Evolutionary conservation across 2,329 filamentous ascomycete genomes (phyloP).

Genomic region (Metarhizium album): DNA sequence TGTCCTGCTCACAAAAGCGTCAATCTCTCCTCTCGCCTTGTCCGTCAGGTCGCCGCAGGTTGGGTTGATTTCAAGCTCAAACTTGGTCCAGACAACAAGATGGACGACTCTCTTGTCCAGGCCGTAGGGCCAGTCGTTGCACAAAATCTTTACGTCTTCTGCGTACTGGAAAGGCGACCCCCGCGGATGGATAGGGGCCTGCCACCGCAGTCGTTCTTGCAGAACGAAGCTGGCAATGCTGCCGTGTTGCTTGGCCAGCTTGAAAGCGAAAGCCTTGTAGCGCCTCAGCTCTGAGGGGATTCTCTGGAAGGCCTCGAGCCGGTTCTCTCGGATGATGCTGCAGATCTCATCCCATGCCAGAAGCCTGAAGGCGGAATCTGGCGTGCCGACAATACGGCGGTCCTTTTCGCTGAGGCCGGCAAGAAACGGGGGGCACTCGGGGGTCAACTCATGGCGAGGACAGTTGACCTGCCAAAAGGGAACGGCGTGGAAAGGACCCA

Average conservation of each 20-base stretch:
- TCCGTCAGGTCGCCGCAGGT: conserved; percentile 56
- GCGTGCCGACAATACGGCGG: conserved; percentile 55
- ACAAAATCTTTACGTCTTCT: conserved; percentile 60
- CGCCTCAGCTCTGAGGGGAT: conserved; percentile 65
- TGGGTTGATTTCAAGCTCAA: conserved; percentile 59
- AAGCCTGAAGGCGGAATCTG: conserved; percentile 52
- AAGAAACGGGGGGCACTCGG: conserved; percentile 63
- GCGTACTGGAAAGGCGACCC: conserved; percentile 31
- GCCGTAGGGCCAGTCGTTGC: conserved; percentile 93
- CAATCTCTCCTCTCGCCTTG: conserved; percentile 51
- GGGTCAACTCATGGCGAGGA: conserved; percentile 47
- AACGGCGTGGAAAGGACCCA: conserved; percentile 24
- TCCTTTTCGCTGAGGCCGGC: conserved; percentile 56
- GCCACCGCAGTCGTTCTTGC: conserved; percentile 59
- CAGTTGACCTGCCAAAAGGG: conserved; percentile 84
- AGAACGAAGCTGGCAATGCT: conserved; percentile 71
- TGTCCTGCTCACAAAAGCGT: conserved; percentile 55
- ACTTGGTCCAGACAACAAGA: conserved; percentile 89
- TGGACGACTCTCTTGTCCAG: conserved; percentile 70
- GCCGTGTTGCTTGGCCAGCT: conserved; percentile 56
- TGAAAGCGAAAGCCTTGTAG: conserved; percentile 61
- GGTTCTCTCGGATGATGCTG: conserved; percentile 51
- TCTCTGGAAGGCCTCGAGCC: conserved; percentile 66
- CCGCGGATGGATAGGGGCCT: conserved; percentile 24
- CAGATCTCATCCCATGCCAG: conserved; percentile 62